Evolutionary conservation across 768 basidiomycete genomes (phyloP).

Genomic region (Pilatotrama ljubarskyi): DNA sequence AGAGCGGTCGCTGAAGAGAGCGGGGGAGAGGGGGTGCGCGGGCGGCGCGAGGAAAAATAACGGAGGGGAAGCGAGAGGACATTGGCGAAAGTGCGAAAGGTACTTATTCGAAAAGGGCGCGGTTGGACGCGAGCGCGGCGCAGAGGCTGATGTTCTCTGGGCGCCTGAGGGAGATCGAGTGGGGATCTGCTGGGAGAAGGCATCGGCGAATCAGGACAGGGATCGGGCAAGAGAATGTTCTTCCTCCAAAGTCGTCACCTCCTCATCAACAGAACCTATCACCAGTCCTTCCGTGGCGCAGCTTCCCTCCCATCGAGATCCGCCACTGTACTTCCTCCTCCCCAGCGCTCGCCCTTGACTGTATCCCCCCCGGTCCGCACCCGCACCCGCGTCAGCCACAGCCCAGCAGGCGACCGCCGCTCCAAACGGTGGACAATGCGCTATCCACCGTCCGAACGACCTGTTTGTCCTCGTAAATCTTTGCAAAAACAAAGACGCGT

Average conservation of each 20-base stretch:
- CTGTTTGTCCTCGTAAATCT: background rate
- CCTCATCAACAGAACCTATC: conserved; percentile 9
- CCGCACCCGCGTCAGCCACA: background rate
- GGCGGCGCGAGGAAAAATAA: background rate
- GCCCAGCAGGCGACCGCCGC: no score
- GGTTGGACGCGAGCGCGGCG: background rate
- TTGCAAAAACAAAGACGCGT: background rate
- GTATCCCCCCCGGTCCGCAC: background rate
- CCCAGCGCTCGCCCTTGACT: no score
- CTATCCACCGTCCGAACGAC: background rate
- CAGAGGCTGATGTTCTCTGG: conserved; percentile 2
- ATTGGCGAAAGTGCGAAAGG: background rate
- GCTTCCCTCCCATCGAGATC: background rate
- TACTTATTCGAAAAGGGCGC: conserved; percentile 1
- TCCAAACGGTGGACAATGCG: background rate
- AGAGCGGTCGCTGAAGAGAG: background rate
- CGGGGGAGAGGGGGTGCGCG: background rate
- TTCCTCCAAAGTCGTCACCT: conserved; percentile 4
- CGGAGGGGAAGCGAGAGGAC: conserved; percentile 1
- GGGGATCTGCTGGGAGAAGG: background rate
- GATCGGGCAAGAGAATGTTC: conserved; percentile 14
- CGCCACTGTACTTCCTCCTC: background rate
- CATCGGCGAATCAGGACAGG: conserved; percentile 2
- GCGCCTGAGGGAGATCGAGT: conserved; percentile 1
- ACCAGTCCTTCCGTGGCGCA: background rate